Conservation (phyloP, 2,329 filamentous ascomycete species). For the Sporothrix luriei region DNA sequence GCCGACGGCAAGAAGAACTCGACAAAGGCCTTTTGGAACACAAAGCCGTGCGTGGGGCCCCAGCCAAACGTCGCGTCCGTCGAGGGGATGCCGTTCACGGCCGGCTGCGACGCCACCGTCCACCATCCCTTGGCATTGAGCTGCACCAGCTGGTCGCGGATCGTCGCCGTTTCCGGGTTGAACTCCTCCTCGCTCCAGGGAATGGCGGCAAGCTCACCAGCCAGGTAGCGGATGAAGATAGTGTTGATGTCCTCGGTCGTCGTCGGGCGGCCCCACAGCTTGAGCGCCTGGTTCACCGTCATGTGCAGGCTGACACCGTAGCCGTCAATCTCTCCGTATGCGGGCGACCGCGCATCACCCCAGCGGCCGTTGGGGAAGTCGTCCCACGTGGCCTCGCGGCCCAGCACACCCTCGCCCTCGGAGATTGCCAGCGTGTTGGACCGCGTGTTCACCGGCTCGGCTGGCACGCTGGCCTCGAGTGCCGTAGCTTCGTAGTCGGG, state of each 20-base stretch:
- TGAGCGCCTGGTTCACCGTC: conserved; percentile 77
- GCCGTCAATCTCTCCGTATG: conserved; percentile 92
- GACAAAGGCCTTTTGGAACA: conserved; percentile 98
- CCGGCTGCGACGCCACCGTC: conserved; percentile 94
- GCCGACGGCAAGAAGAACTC: conserved; percentile 83
- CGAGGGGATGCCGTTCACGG: conserved; percentile 82
- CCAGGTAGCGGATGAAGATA: conserved; percentile 79
- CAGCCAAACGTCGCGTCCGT: conserved; percentile 83
- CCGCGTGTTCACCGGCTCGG: conserved; percentile 72
- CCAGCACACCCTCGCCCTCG: conserved; percentile 85
- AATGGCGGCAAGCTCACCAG: conserved; percentile 76
- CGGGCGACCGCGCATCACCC: conserved; percentile 95
- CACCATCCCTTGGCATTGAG: conserved; percentile 87
- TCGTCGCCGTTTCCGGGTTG: conserved; percentile 79
- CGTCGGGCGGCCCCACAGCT: conserved; percentile 80
- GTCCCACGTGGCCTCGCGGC: conserved; percentile 96
- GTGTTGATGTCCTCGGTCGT: conserved; percentile 70
- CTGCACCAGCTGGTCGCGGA: conserved; percentile 71
- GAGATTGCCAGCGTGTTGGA: conserved; percentile 90
- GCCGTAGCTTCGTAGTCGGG: conserved; percentile 73
- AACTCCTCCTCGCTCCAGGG: conserved; percentile 94
- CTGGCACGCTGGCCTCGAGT: conserved; percentile 74
- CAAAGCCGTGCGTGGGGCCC: conserved; percentile 89
- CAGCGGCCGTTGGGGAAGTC: conserved; percentile 98
- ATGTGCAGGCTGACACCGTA: conserved; percentile 96